Conservation (phyloP, 805 yeast genomes). For the Brettanomyces naardenensis region DNA sequence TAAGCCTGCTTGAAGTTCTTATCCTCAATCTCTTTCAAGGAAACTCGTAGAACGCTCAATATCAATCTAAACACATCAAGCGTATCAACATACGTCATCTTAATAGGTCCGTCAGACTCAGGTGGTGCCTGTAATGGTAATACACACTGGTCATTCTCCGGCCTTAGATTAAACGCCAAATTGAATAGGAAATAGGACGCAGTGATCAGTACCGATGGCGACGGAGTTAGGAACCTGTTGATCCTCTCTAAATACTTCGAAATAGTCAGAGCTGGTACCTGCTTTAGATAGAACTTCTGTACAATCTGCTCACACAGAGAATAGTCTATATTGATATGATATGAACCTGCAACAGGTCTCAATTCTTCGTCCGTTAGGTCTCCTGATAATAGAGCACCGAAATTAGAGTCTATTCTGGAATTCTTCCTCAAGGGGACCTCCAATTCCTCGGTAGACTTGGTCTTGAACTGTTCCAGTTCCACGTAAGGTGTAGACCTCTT, state of each 20-base stretch:
- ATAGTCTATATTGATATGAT: constrained; percentile 7
- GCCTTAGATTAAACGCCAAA: constrained; percentile 20
- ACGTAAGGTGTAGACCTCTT: constrained; percentile 1
- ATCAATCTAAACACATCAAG: constrained; percentile 33
- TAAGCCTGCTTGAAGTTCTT: constrained; percentile 34
- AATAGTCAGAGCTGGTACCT: constrained; percentile 23
- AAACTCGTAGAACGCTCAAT: constrained; percentile 31
- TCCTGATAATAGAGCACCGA: constrained; percentile 12
- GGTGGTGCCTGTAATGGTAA: constrained; percentile 7
- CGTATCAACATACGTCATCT: constrained; percentile 25
- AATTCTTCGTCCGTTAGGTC: constrained; percentile 7
- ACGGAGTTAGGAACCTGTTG: constrained; percentile 21
- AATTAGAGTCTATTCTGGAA: constrained; percentile 22
- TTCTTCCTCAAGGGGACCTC: constrained; percentile 22
- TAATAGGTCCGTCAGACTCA: constrained; percentile 4
- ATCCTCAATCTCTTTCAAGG: constrained; percentile 36
- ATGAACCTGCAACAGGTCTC: constrained; percentile 7
- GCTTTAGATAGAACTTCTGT: constrained; percentile 24
- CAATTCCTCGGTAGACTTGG: constrained; percentile 18
- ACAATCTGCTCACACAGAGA: constrained; percentile 10
- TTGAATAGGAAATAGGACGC: constrained; percentile 26
- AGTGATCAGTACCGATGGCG: constrained; percentile 25
- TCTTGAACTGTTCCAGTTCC: background rate
- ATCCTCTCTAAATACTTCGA: constrained; percentile 24
- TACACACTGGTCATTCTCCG: constrained; percentile 4